Conservation (phyloP, 257 asterid genomes). For the Fraxinus pennsylvanica region DNA sequence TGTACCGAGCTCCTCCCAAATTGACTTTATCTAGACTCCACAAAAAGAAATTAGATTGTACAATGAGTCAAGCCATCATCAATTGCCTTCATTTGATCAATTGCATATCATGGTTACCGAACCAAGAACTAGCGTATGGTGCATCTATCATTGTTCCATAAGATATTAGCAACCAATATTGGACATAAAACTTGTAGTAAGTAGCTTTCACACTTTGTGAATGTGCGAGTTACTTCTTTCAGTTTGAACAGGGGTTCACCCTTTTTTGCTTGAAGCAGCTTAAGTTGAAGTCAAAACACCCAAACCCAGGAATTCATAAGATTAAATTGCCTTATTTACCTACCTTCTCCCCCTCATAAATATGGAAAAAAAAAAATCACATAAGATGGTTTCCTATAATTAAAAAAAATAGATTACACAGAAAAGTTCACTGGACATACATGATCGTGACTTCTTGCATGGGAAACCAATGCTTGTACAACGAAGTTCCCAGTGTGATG, state of each 20-base stretch:
- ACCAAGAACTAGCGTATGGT: not conserved
- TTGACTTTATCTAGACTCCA: constrained; percentile 58
- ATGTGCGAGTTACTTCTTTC: not conserved
- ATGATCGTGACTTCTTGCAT: constrained; percentile 73
- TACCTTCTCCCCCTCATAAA: not conserved
- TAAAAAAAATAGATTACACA: not conserved
- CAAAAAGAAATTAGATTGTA: constrained; percentile 23
- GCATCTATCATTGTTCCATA: not conserved
- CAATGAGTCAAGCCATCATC: constrained; percentile 4
- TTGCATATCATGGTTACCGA: not conserved
- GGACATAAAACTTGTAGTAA: not conserved
- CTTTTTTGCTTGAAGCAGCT: not conserved
- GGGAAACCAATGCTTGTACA: constrained; percentile 85
- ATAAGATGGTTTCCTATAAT: not conserved
- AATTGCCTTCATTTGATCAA: not conserved
- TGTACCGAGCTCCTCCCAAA: constrained; percentile 77
- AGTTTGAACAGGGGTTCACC: not conserved
- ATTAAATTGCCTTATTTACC: not conserved
- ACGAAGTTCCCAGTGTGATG: constrained; percentile 83
- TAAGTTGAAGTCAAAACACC: not conserved
- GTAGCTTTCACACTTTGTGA: not conserved
- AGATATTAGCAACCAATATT: not conserved
- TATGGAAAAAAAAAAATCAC: not conserved
- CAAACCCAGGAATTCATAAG: not conserved
- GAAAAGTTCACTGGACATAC: constrained; percentile 41